These are phyloP conservation scores for Falciphora oryzae DNA, from an alignment of 2,329 filamentous ascomycete species.

Conservation along the genomic window DNA sequence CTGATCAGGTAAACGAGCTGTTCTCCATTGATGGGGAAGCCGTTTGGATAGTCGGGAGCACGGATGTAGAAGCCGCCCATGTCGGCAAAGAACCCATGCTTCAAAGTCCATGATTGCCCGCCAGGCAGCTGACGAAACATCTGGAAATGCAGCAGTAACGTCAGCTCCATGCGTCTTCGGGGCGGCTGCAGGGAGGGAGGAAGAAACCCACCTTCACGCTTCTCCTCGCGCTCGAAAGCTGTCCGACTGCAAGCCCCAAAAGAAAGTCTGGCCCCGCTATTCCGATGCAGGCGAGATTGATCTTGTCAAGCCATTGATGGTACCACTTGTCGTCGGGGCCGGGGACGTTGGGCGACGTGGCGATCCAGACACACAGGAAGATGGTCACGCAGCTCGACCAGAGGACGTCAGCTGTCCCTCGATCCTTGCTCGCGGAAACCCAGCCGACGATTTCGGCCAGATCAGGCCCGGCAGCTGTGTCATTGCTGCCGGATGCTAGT, in stretches of 20 bases:
- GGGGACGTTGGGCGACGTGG: slow-evolving; percentile 32
- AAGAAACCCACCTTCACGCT: slow-evolving; percentile 22
- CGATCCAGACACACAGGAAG: slow-evolving; percentile 34
- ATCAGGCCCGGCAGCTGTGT: too few species aligned
- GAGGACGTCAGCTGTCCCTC: slow-evolving; percentile 35
- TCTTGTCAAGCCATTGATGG: slow-evolving; percentile 24
- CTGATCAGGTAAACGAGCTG: slow-evolving; percentile 26
- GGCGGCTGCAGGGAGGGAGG: background rate
- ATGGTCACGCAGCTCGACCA: slow-evolving; percentile 33
- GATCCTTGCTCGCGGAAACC: slow-evolving; percentile 27
- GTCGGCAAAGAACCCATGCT: slow-evolving; percentile 34
- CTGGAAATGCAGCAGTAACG: background rate
- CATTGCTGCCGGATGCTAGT: too few species aligned
- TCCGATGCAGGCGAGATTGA: slow-evolving; percentile 28
- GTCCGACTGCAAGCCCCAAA: slow-evolving; percentile 28
- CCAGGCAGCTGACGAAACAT: slow-evolving; percentile 13
- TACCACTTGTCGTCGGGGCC: slow-evolving; percentile 24
- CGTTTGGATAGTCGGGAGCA: slow-evolving; percentile 20
- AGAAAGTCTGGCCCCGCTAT: slow-evolving; percentile 32
- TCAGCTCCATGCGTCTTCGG: slow-evolving; percentile 1
- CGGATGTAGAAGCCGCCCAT: slow-evolving; percentile 34
- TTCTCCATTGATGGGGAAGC: slow-evolving; percentile 31
- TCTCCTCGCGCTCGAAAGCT: slow-evolving; percentile 26
- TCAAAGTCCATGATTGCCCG: slow-evolving; percentile 29
- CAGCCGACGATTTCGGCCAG: slow-evolving; percentile 23